Conservation (phyloP, 257 asterid species). For the Leptodermis oblonga region DNA sequence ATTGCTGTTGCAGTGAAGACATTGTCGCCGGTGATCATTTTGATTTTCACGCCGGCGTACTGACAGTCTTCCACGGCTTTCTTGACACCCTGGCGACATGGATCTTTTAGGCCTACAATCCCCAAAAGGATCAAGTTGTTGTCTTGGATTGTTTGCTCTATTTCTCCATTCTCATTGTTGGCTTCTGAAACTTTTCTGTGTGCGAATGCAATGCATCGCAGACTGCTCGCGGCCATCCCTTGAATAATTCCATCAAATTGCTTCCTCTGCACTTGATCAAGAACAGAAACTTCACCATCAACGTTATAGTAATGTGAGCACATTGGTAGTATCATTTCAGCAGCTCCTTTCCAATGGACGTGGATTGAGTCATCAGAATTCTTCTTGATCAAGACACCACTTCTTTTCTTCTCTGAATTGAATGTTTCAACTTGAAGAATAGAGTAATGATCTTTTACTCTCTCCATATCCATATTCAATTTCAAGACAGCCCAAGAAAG, state of each 20-base stretch:
- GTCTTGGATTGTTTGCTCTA: slow-evolving; percentile 27
- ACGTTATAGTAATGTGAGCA: slow-evolving; percentile 48
- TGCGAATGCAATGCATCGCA: slow-evolving; percentile 68
- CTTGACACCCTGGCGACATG: slow-evolving; percentile 57
- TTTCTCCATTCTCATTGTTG: slow-evolving; percentile 7
- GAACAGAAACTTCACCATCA: slow-evolving; percentile 33
- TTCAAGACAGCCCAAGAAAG: slow-evolving; percentile 67
- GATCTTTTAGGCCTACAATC: slow-evolving; percentile 62
- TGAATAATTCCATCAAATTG: slow-evolving; percentile 35
- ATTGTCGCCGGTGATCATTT: slow-evolving; percentile 84
- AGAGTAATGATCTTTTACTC: slow-evolving; percentile 21
- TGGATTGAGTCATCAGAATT: slow-evolving; percentile 25
- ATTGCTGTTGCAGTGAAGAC: slow-evolving; percentile 69
- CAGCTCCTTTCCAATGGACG: slow-evolving; percentile 84
- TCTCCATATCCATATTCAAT: slow-evolving; percentile 54
- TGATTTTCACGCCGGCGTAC: slow-evolving; percentile 54
- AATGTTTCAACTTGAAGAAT: slow-evolving; percentile 59
- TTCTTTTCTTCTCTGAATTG: slow-evolving; percentile 75
- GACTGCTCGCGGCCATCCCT: slow-evolving; percentile 72
- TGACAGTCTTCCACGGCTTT: slow-evolving; percentile 62
- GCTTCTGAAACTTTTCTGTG: slow-evolving; percentile 33
- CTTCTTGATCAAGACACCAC: slow-evolving; percentile 49
- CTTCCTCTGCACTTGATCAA: slow-evolving; percentile 24
- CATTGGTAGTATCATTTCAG: slow-evolving; percentile 59
- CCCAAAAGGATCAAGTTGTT: slow-evolving; percentile 41